Base-by-base conservation (phyloP, 1,139 yeast genomes). In the Scheffersomyces titani region DNA sequence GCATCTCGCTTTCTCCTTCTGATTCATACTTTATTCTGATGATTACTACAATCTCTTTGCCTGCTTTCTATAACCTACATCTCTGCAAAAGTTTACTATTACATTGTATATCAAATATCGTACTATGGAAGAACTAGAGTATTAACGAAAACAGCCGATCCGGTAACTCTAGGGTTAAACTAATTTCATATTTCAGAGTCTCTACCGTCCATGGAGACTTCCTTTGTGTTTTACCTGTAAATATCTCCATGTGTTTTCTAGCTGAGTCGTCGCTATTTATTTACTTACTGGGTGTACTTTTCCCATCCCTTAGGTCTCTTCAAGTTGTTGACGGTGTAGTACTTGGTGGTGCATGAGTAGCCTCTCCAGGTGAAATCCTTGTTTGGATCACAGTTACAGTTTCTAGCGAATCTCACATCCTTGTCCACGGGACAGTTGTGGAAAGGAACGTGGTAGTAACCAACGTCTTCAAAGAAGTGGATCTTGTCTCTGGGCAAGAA, bases 281-380 rank as follows among this genome's bases (percentile, higher is more conserved):
- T 4, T 20, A 20, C 30, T 49, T 60, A 62, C 22, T 48, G 55
- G 57, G 83, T 70, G 61, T 78, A 85, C 65, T 83, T 77, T 66
- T 86, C 87, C 97, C 97, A 92, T 50, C 92, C 93, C 59, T 75
- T 75, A 58, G 96, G 96, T 70, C 89, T 87, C 59, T 81, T 78
- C 63, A 87, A 72, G 57, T 84, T 84, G 70, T 83, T 82, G 59
- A 87, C 78, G 54, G 83, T 82, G 77, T 84, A 90, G 78, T 81
- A 93, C 69, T 87, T 83, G 61, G 87, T 79, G 46, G 94, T 89
- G 78, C 98, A 93, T 16, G 96, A 88, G 76, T 90, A 93, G 47
- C 88, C 91, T 69, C 84, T 84, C 91, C 93, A 92, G 51, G 97
- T 88, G 75, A 92, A 90, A 75, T 92, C 97, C 20, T 88, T 81